Percentiles rank a stretch among this genome's conserved stretches.
Conservation (phyloP, 768 basidiomycete species). For the Boletus tomentosulus region DNA sequence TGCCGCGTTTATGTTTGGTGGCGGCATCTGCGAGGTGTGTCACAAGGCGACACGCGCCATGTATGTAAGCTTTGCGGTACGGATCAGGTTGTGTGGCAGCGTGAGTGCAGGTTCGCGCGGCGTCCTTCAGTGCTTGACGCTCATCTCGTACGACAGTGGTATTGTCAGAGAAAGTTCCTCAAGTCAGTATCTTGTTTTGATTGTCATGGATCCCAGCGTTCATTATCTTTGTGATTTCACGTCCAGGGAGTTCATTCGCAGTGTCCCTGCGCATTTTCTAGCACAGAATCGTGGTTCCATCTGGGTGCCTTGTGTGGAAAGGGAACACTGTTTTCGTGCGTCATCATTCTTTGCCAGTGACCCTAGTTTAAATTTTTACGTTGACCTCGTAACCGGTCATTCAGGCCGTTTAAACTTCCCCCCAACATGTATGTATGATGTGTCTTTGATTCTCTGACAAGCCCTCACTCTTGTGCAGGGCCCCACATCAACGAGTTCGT, state of each 20-base stretch:
- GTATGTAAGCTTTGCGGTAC: slow-evolving; percentile 47
- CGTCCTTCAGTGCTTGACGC: background rate
- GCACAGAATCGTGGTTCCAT: background rate
- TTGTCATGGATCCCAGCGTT: background rate
- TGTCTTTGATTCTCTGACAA: background rate
- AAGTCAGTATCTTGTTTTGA: slow-evolving; percentile 10
- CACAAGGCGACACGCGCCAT: slow-evolving; percentile 30
- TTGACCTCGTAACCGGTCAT: background rate
- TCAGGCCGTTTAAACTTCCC: background rate
- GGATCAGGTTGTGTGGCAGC: slow-evolving; percentile 42
- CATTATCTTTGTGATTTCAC: background rate
- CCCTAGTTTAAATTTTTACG: background rate
- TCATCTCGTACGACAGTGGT: slow-evolving; percentile 11
- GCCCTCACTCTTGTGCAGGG: slow-evolving; percentile 15
- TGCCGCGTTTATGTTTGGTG: slow-evolving; percentile 62
- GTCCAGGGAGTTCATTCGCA: slow-evolving; percentile 13
- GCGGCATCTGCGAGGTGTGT: slow-evolving; percentile 58
- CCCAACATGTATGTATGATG: slow-evolving; percentile 12
- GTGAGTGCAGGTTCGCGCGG: slow-evolving; percentile 24
- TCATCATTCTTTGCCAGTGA: background rate
- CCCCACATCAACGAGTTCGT: slow-evolving; percentile 1
- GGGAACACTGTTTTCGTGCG: slow-evolving; percentile 20
- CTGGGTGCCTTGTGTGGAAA: slow-evolving; percentile 25
- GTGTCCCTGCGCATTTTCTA: background rate
- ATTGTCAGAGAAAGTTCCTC: slow-evolving; percentile 16